Evolutionary conservation across 75 land plant species (phyloP).

Genomic region (Cryptomeria japonica): DNA sequence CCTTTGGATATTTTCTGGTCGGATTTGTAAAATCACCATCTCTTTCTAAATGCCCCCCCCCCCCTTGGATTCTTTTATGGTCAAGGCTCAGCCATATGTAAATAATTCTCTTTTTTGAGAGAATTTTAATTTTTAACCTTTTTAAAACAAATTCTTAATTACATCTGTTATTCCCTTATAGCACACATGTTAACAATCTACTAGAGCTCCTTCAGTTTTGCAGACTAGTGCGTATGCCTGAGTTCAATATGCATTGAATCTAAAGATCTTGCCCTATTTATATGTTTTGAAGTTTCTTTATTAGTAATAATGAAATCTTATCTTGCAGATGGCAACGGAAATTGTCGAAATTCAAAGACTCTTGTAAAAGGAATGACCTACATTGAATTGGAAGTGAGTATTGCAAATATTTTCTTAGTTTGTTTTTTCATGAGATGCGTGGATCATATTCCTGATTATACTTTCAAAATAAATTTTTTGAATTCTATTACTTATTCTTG

Average conservation of each 20-base stretch:
- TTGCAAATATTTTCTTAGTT: not conserved
- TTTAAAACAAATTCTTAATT: not conserved
- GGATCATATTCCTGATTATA: not conserved
- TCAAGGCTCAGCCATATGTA: not conserved
- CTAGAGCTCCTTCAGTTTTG: not conserved
- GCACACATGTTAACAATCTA: not conserved
- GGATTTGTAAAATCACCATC: not conserved
- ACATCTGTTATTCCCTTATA: not conserved
- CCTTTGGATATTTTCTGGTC: not conserved
- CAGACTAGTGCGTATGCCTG: not conserved
- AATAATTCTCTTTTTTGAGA: too few relatives aligned
- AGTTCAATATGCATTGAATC: not conserved
- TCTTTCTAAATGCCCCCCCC: not conserved
- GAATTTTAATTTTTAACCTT: too few relatives aligned
- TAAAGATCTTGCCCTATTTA: not conserved
- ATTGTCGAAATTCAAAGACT: not conserved
- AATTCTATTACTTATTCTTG: not conserved
- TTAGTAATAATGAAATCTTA: not conserved
- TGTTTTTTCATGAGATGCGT: not conserved
- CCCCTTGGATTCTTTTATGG: not conserved
- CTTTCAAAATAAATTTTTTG: not conserved
- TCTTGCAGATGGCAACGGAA: not conserved
- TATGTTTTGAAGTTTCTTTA: not conserved
- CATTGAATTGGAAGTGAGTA: not conserved
- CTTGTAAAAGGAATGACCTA: constrained; percentile 10